Evolutionary conservation across 805 yeast genomes (phyloP), one percentile per base, ranked within the genome.

Genomic region (Barnettozyma vustinii): DNA sequence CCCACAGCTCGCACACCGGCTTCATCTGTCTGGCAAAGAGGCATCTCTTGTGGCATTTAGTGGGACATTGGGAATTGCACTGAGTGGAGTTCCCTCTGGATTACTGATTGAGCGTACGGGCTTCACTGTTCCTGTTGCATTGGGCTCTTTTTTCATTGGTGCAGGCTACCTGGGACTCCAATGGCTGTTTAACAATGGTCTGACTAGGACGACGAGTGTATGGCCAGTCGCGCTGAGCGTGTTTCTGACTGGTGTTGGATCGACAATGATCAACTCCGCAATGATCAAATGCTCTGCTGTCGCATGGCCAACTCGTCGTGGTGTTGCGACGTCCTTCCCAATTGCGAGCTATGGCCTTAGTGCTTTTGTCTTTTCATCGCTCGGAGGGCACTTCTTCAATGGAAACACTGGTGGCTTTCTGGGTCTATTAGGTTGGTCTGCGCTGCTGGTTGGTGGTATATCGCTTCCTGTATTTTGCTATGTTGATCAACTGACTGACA

Each of bases 241-340:
- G 52, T 71, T 77, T 36, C 52, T 75, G 45, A 75, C 85, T n/a
- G 92, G 92, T 0, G 57, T 71, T 3, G 94, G 94, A 0, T 79
- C 87, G 32, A 83, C 91, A 0, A 76, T 77, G 49, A 74, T 85
- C 37, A 80, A 79, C 59, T 73, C 81, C 16, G 80, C 85, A 9
- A 72, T 83, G 51, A 76, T 86, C 59, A 86, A 86, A 60, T 84
- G 90, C 59, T 82, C 89, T 50, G 88, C 90, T 21, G 69, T 84
- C 37, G 72, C 76, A 42, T 84, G 81, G 59, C 92, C 95, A 0
- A 71, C 76, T 40, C 69, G 76, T 36, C 66, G 87, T 47, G 95
- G 94, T 2, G 71, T 84, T 9, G 91, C 94, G 4, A 83, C 94
- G 0, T 79, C 89, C 0, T 70, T 85, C 40, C 90, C 92, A 2